Evolutionary conservation across 768 basidiomycete genomes (phyloP).

Genomic region (Pisolithus sp.): DNA sequence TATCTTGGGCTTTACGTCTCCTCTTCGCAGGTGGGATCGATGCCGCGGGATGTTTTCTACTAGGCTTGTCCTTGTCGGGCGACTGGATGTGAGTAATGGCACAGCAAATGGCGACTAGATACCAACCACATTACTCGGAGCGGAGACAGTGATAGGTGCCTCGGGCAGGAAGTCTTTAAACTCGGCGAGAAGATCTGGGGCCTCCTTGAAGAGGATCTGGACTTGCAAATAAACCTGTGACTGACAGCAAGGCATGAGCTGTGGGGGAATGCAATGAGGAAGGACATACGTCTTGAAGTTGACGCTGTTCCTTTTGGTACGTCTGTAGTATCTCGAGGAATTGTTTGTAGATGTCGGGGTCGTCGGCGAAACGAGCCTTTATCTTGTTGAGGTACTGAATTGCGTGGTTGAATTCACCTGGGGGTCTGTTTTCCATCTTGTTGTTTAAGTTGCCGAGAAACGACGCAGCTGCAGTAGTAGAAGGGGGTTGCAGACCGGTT

Average conservation of each 20-base stretch:
- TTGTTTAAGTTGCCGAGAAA: constrained; percentile 56
- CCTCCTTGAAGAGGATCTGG: constrained; percentile 72
- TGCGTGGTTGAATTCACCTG: constrained; percentile 84
- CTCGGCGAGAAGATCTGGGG: constrained; percentile 70
- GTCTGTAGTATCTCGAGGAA: constrained; percentile 85
- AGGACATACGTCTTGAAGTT: constrained; percentile 58
- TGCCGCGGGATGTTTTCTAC: constrained; percentile 35
- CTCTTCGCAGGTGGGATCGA: constrained; percentile 41
- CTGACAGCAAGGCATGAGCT: constrained; percentile 24
- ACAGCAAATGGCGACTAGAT: constrained; percentile 42
- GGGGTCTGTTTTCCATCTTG: constrained; percentile 46
- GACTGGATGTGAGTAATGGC: constrained; percentile 33
- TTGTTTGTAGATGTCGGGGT: constrained; percentile 89
- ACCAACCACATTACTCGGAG: constrained; percentile 36
- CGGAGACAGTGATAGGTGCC: constrained; percentile 37
- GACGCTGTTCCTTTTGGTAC: constrained; percentile 79
- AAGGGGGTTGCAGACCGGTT: constrained; percentile 40
- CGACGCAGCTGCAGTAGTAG: constrained; percentile 57
- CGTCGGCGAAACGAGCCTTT: constrained; percentile 82
- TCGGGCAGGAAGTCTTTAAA: constrained; percentile 81
- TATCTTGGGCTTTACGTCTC: constrained; percentile 59
- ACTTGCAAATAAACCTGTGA: constrained; percentile 79
- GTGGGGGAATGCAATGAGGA: constrained; percentile 4
- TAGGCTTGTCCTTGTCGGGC: constrained; percentile 30
- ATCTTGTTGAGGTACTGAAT: constrained; percentile 99